These are phyloP conservation scores for Talaromyces marneffei DNA, from an alignment of 2,329 filamentous ascomycete species.

Conservation along the genomic window DNA sequence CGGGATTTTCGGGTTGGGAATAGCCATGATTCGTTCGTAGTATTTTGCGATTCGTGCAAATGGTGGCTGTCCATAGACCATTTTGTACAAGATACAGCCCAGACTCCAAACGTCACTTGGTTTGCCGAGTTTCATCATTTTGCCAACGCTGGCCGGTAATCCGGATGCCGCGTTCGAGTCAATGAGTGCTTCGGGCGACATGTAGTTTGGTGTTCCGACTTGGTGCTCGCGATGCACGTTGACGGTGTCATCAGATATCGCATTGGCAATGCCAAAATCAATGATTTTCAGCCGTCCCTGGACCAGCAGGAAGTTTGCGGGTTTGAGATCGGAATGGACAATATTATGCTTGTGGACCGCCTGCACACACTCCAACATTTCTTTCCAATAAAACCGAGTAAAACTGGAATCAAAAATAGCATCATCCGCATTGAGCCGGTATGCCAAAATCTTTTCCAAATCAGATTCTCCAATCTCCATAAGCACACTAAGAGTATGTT, in stretches of 20 bases:
- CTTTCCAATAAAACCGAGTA: slow-evolving; percentile 97
- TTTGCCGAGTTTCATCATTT: slow-evolving; percentile 92
- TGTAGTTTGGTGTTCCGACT: slow-evolving; percentile 95
- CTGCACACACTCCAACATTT: slow-evolving; percentile 94
- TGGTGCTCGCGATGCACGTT: slow-evolving; percentile 96
- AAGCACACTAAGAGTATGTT: slow-evolving; percentile 79
- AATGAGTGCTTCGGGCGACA: slow-evolving; percentile 91
- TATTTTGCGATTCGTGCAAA: slow-evolving; percentile 88
- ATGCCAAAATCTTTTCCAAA: slow-evolving; percentile 75
- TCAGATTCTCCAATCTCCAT: slow-evolving; percentile 98
- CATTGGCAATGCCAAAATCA: slow-evolving; percentile 97
- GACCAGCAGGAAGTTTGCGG: slow-evolving; percentile 92
- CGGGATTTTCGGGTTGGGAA: slow-evolving; percentile 45
- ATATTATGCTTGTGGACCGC: slow-evolving; percentile 86
- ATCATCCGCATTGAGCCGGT: slow-evolving; percentile 64
- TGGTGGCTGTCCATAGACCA: slow-evolving; percentile 94
- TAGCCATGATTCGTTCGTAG: slow-evolving; percentile 66
- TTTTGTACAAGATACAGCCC: slow-evolving; percentile 94
- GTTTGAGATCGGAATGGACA: slow-evolving; percentile 94
- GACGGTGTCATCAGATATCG: slow-evolving; percentile 93
- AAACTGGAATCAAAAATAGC: slow-evolving; percentile 80
- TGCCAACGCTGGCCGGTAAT: slow-evolving; percentile 46
- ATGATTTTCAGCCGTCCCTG: slow-evolving; percentile 89
- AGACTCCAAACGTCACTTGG: slow-evolving; percentile 94
- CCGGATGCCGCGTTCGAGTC: slow-evolving; percentile 68